These are phyloP conservation scores for Anthracocystis walkeri DNA, from an alignment of 1,284 basidiomycete genomes.

Conservation along the genomic window DNA sequence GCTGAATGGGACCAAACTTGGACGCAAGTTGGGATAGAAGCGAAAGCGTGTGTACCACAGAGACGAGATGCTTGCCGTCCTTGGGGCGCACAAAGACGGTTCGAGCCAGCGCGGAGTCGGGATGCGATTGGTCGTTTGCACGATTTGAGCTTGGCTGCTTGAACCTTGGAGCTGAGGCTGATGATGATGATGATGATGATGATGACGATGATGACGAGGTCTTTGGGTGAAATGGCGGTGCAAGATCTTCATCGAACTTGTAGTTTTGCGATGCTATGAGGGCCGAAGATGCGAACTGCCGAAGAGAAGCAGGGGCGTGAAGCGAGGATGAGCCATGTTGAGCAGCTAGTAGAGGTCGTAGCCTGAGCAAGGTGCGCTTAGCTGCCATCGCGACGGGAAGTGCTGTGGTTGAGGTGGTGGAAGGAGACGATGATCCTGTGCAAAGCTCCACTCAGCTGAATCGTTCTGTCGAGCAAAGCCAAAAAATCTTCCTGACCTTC, in stretches of 20 bases:
- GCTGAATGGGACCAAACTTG: constrained; percentile 41
- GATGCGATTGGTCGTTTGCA: background rate
- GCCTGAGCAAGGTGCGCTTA: constrained; percentile 23
- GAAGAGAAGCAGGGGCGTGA: background rate
- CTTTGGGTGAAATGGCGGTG: constrained; percentile 6
- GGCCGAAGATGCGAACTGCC: constrained; percentile 14
- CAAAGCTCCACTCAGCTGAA: no score
- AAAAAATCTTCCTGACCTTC: background rate
- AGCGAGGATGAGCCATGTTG: constrained; percentile 3
- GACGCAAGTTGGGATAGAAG: constrained; percentile 37
- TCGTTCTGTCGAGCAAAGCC: background rate
- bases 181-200: background rate
- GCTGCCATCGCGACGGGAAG: constrained; percentile 13
- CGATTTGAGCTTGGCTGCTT: background rate
- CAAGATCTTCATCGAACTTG: constrained; percentile 26
- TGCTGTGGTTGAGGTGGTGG: background rate
- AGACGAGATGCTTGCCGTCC: constrained; percentile 45
- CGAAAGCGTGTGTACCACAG: constrained; percentile 46
- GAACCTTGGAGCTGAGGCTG: background rate
- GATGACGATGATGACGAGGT: background rate
- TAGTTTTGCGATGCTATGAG: background rate
- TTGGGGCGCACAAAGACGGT: constrained; percentile 47
- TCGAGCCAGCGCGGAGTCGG: constrained; percentile 16
- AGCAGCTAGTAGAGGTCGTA: constrained; percentile 17
- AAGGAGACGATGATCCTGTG: background rate